Percentiles rank a stretch among this genome's conserved stretches.
phyloP scores from a whole-genome alignment of 345 rosid genomes.

The Salix koriyanagi region DNA sequence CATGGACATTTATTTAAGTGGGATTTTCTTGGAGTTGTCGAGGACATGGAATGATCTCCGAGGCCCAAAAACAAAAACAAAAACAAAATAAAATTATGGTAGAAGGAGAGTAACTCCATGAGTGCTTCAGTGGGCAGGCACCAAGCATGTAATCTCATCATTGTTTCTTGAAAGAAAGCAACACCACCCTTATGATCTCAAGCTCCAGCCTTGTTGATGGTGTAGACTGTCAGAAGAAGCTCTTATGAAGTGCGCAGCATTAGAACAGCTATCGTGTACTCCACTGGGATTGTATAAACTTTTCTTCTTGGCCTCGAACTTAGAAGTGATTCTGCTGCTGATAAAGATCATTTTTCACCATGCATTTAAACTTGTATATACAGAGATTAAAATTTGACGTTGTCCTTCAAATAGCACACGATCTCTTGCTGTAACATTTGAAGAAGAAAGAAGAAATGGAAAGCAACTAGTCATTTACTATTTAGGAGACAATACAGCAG shows the following conservation, averaged over 20 bases:
- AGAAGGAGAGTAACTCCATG: too few species aligned
- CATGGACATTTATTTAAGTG: too few species aligned
- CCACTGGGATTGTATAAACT: not conserved
- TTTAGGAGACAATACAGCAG: not conserved
- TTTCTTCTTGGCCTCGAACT: not conserved
- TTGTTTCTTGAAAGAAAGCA: not conserved
- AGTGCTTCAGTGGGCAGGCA: too few species aligned
- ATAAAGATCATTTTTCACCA: not conserved
- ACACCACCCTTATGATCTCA: too few species aligned
- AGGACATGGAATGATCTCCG: too few species aligned
- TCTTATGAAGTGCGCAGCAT: not conserved
- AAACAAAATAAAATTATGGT: too few species aligned
- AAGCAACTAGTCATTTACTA: not conserved
- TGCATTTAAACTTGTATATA: not conserved
- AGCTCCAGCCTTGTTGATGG: not conserved
- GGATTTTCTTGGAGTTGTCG: too few species aligned
- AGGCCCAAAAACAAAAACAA: too few species aligned
- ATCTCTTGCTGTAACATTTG: constrained; percentile 71
- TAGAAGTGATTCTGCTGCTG: not conserved
- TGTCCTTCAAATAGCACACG: constrained; percentile 69
- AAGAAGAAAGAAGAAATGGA: not conserved
- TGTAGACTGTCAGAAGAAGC: not conserved
- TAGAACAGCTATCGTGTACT: not conserved
- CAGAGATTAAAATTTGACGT: constrained; percentile 48
- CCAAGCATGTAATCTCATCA: not conserved